phyloP scores from a whole-genome alignment of 352 stramenopile genomes.

The Phytopythium oedochilum region DNA sequence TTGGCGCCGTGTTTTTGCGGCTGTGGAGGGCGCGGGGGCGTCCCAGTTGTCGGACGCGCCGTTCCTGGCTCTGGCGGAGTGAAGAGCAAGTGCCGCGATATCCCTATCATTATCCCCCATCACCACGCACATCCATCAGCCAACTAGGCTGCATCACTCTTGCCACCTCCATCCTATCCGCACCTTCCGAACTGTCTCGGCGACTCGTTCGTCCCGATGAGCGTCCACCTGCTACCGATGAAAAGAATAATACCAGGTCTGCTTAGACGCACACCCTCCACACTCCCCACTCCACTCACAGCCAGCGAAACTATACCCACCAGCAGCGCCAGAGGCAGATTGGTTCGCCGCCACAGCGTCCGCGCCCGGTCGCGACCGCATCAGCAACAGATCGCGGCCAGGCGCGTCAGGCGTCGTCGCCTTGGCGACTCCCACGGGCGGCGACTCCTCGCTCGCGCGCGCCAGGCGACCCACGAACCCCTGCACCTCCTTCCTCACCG shows the following conservation, averaged over 20 bases:
- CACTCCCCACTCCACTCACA: neutral
- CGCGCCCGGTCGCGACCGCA: neutral
- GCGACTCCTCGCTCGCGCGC: constrained; percentile 46
- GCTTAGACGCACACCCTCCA: neutral
- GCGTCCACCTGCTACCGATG: neutral
- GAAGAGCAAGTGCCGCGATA: constrained; percentile 49
- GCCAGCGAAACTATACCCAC: neutral
- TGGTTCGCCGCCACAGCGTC: neutral
- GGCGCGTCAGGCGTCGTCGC: neutral
- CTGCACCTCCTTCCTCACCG: constrained; percentile 62
- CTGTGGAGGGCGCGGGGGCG: neutral
- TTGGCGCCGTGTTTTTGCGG: neutral
- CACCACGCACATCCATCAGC: constrained; percentile 3
- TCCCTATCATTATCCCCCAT: constrained; percentile 5
- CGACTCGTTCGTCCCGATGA: neutral
- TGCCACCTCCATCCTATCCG: neutral
- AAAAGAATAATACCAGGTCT: no score
- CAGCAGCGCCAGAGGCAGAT: constrained; percentile 7
- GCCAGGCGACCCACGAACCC: constrained; percentile 59
- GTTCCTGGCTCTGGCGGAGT: constrained; percentile 18
- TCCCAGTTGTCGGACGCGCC: neutral
- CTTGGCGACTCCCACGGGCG: constrained; percentile 3
- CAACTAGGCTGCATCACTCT: neutral
- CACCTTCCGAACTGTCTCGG: neutral
- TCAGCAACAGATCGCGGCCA: neutral